These are phyloP conservation scores for Neocucurbitaria cava DNA, from an alignment of 2,329 filamentous ascomycete species.

Conservation along the genomic window DNA sequence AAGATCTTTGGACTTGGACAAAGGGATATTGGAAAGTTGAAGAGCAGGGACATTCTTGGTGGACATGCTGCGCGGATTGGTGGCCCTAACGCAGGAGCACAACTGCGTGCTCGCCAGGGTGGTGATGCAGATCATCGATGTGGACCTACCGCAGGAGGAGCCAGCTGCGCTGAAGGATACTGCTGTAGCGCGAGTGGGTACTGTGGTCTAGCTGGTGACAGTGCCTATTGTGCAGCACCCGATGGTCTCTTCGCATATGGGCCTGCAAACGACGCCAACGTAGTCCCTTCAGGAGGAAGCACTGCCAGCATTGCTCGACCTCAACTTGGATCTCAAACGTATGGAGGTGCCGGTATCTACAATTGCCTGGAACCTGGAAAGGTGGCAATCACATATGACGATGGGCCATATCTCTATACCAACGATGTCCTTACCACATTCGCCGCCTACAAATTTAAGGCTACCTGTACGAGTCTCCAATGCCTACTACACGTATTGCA, in stretches of 20 bases:
- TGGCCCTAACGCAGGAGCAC: constrained; percentile 8
- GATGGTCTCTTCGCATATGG: constrained; percentile 67
- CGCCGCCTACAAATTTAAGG: constrained; percentile 63
- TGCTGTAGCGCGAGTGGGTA: constrained; percentile 43
- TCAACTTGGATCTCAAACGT: constrained; percentile 60
- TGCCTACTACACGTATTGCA: background rate
- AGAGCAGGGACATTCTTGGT: constrained; percentile 30
- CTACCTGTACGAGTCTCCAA: constrained; percentile 55
- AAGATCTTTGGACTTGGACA: constrained; percentile 42
- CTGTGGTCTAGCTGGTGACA: constrained; percentile 39
- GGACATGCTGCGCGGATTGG: constrained; percentile 23
- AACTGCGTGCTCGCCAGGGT: constrained; percentile 40
- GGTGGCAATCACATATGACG: constrained; percentile 72
- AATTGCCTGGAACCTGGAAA: constrained; percentile 60
- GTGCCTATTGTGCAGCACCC: constrained; percentile 64
- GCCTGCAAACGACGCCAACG: constrained; percentile 65
- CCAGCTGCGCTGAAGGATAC: constrained; percentile 41
- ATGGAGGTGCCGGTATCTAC: constrained; percentile 66
- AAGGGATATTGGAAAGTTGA: constrained; percentile 29
- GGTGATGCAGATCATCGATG: constrained; percentile 42
- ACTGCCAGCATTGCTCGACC: constrained; percentile 61
- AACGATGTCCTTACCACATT: constrained; percentile 66
- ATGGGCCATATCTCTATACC: constrained; percentile 70
- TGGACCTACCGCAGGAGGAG: constrained; percentile 33
- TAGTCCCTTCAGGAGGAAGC: constrained; percentile 59